Base-by-base conservation (phyloP, 2,329 filamentous ascomycete genomes). In the Cytospora schulzeri region DNA sequence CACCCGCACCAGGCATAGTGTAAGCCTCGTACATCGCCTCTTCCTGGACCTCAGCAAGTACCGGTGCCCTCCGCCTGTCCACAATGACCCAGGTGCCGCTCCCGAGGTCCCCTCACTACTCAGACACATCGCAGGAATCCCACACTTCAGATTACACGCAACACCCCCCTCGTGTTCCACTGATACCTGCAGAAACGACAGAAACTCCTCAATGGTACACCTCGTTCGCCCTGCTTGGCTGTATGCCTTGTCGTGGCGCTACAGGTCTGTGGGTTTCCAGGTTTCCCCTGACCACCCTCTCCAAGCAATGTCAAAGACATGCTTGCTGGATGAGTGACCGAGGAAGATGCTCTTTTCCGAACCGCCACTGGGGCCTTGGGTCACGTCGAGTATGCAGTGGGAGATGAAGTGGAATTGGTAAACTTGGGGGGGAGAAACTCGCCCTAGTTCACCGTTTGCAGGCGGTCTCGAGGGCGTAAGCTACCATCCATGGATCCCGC, bases 401-500 rank as follows among this genome's bases (percentile, higher is more conserved):
- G 48, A 58, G 56, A 58, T 58, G 56, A 59, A 51, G 26, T 60
- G 57, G 57, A 60, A 60, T 45, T 60, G 45, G 14, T 60, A 29
- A n/a, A 60, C n/a, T 77, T 74, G 0, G 79, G 78, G 1, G 81
- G 70, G 1, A 77, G 77, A 63, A 76, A 79, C 68, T 81, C 78
- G 58, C 77, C 78, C 76, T 76, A 79, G 15, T 70, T 75, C 19
- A 80, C 72, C 56, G 72, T 77, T 1, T 71, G 72, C 0, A 75
- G 72, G 41, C 72, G 66, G 1, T 73, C 68, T 75, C 78, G 64
- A 79, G 79, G 5, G 77, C 75, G 64, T 77, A 60, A 4, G 58
- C 58, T 29, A 82, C 75, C 78, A 81, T 81, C n/a, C n/a, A n/a
- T n/a, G n/a, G n/a, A n/a, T n/a, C 51, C 78, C 79, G 19, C 79